Percentiles rank a stretch among this genome's conserved stretches.
Conservation (phyloP, 129 eudicot genomes). For the Ambrosia trifida region DNA sequence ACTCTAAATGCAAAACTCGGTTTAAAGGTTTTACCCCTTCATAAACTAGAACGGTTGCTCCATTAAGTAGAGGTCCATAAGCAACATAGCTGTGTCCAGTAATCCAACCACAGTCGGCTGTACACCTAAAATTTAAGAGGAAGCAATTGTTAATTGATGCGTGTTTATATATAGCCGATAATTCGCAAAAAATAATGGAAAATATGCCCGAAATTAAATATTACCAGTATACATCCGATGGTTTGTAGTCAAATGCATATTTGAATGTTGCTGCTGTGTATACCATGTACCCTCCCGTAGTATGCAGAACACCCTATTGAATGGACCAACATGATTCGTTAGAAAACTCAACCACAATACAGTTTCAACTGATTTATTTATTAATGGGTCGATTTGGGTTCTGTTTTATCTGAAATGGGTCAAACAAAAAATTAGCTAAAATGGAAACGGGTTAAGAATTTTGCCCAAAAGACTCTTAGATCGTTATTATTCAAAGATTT, state of each 20-base stretch:
- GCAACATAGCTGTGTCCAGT: slow-evolving; percentile 98
- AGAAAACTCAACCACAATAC: slow-evolving; percentile 7
- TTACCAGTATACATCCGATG: slow-evolving; percentile 88
- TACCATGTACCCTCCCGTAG: slow-evolving; percentile 99
- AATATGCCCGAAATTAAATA: not conserved
- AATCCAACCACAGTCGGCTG: slow-evolving; percentile 99
- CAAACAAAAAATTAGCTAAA: not conserved
- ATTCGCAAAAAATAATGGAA: not conserved
- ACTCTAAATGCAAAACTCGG: slow-evolving; percentile 11
- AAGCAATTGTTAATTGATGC: not conserved
- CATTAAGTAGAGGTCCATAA: slow-evolving; percentile 96
- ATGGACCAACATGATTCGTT: slow-evolving; percentile 18
- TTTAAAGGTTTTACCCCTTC: slow-evolving; percentile 75
- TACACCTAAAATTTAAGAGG: slow-evolving; percentile 60
- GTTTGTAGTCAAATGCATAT: slow-evolving; percentile 95
- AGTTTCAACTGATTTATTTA: not conserved
- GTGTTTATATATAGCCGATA: not conserved
- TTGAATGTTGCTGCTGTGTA: slow-evolving; percentile 96
- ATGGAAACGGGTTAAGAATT: not conserved
- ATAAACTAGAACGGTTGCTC: slow-evolving; percentile 73
- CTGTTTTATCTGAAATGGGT: not conserved
- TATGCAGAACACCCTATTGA: slow-evolving; percentile 87
- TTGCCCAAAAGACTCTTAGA: not conserved
- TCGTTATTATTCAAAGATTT: not conserved
- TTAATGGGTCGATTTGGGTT: not conserved